phyloP scores from a whole-genome alignment of 2,329 filamentous ascomycete genomes.

The Cryphonectria nitschkei region DNA sequence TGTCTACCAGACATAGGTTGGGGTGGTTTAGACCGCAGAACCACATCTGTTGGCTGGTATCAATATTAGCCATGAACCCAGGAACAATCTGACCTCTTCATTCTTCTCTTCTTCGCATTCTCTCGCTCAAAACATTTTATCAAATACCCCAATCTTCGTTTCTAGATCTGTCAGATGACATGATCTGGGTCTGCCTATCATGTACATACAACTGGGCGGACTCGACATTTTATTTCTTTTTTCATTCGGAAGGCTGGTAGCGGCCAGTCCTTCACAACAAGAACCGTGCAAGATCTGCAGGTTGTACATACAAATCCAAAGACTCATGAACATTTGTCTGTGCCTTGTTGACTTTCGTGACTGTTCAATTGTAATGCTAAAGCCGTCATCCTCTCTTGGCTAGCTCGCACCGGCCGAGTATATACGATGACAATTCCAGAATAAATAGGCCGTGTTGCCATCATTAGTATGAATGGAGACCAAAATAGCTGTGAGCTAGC shows the following conservation, averaged over 20 bases:
- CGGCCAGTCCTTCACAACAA: background rate
- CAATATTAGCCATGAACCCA: background rate
- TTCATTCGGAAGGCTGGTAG: background rate
- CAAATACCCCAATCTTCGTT: constrained; percentile 9
- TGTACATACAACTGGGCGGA: background rate
- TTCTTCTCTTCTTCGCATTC: background rate
- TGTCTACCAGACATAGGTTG: constrained; percentile 23
- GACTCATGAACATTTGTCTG: background rate
- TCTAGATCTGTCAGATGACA: background rate
- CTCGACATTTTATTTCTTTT: background rate
- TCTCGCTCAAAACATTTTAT: background rate
- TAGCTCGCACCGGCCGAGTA: no score
- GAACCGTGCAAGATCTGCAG: background rate
- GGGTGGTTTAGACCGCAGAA: no score
- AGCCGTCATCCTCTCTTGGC: no score
- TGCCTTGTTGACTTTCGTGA: background rate
- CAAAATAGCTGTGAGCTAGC: background rate
- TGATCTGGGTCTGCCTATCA: background rate
- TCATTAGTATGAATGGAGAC: background rate
- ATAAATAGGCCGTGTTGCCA: background rate
- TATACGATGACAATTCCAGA: no score
- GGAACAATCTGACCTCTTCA: background rate
- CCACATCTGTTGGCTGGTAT: background rate
- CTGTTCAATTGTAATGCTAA: background rate
- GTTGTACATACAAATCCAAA: background rate